These are phyloP conservation scores for Centrapalus pauciflorus DNA, from an alignment of 129 eudicot species.

Conservation along the genomic window DNA sequence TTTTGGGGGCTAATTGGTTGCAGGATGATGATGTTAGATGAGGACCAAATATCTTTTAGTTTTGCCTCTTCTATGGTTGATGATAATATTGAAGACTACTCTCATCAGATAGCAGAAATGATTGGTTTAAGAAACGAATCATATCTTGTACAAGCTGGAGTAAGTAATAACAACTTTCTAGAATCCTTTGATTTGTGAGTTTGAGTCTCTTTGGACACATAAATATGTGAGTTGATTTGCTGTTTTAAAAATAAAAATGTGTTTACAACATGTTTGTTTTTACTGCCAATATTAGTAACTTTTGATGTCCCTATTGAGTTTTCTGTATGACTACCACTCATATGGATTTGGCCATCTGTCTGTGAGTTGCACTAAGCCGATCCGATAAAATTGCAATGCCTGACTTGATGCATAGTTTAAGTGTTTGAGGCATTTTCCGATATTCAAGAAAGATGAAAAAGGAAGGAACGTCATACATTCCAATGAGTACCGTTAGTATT, in stretches of 20 bases:
- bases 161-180: constrained; percentile 39
- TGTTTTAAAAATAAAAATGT: too few species aligned
- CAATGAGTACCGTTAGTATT: background rate
- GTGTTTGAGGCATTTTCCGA: background rate
- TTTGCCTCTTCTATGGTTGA: constrained; percentile 75
- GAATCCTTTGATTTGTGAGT: too few species aligned
- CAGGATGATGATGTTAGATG: constrained; percentile 99
- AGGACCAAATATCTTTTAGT: constrained; percentile 92
- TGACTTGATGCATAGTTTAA: background rate
- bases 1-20: background rate
- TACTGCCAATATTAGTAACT: background rate
- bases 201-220: too few species aligned
- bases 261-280: too few species aligned
- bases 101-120: constrained; percentile 99
- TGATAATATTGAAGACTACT: constrained; percentile 82
- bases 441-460: background rate
- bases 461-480: background rate
- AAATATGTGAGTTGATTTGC: too few species aligned
- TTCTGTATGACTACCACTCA: background rate
- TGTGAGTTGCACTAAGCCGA: background rate
- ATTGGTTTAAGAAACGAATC: constrained; percentile 89
- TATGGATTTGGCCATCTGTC: background rate
- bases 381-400: background rate
- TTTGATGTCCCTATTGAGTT: background rate
- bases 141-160: constrained; percentile 86